Conservation (phyloP, 495 filamentous ascomycete species). For the Talaromyces proteolyticus region DNA sequence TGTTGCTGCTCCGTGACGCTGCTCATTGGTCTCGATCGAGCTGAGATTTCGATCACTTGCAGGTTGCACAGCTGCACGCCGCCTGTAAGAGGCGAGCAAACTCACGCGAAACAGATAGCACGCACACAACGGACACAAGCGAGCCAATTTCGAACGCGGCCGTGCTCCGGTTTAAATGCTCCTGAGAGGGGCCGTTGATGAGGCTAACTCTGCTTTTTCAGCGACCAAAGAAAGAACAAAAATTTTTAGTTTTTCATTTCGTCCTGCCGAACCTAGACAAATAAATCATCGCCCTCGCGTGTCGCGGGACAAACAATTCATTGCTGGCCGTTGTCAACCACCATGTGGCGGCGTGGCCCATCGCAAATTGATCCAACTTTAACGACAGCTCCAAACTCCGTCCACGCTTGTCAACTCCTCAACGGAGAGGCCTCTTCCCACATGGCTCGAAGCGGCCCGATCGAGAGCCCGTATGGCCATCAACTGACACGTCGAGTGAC, state of each 20-base stretch:
- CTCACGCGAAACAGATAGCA: neutral
- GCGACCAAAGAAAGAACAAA: neutral
- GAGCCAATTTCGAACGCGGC: neutral
- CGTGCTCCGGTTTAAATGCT: neutral
- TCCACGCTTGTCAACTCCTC: neutral
- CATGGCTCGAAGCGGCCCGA: constrained; percentile 31
- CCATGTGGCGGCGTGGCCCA: neutral
- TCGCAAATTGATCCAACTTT: neutral
- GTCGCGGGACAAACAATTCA: neutral
- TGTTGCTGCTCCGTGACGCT: too few species aligned
- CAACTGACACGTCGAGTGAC: constrained; percentile 42
- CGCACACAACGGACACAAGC: neutral
- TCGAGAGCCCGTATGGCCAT: constrained; percentile 40
- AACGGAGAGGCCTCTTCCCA: constrained; percentile 10
- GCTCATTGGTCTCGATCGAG: neutral
- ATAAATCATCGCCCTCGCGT: neutral
- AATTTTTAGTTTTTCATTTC: neutral
- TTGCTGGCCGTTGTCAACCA: too few species aligned
- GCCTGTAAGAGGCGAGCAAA: neutral
- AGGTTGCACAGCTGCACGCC: neutral
- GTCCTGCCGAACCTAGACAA: too few species aligned
- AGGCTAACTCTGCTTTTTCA: too few species aligned
- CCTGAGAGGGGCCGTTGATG: constrained; percentile 30
- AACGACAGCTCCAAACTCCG: neutral
- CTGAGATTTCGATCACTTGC: neutral